Base-by-base conservation (phyloP, 495 filamentous ascomycete genomes). In the Hypomontagnella submonticulosa region DNA sequence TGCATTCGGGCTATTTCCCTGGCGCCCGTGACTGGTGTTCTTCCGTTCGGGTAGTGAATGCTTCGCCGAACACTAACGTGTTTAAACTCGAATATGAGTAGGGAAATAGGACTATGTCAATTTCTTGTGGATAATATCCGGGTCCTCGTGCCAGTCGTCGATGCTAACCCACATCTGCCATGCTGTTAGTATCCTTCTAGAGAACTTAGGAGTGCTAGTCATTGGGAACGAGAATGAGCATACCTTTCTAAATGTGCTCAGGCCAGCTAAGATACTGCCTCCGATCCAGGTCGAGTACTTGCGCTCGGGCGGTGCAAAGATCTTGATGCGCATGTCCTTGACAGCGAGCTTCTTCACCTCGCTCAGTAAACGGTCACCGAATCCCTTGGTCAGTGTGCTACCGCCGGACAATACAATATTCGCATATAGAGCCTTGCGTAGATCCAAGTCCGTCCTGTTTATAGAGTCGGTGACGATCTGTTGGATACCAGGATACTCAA, bases 261-360 rank as follows among this genome's bases (percentile, higher is more conserved):
- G 76, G 0, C 96, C 96, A 33, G 96, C 95, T 57, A 99, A 80
- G 80, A 99, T 99, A 72, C 95, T 97, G 23, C 95, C 95, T 68
- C 95, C 95, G 72, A 97, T 98, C 95, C 95, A 99, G 20, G 92
- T 97, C 57, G 91, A 97, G 79, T 98, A 99, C 77, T 97, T 97
- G 57, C 95, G 86, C 80, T 99, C 95, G 1, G 96, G 92, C 55
- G 95, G 95, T 19, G 95, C 95, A 76, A 96, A 97, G 60, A 99
- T 99, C 79, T 97, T 95, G 75, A 99, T 97, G 69, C 92, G 88
- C 96, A 97, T 99, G 71, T 99, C 95, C 80, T 97, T 97, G 52
- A 97, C 92, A 9, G 95, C 94, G 18, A 98, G 80, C 63, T 89
- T 83, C 77, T 97, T 94, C 63, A 99, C 90, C 77, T 99, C 95